Evolutionary conservation across 495 filamentous ascomycete genomes (phyloP).

Genomic region (Podospora bellae-mahoneyi): DNA sequence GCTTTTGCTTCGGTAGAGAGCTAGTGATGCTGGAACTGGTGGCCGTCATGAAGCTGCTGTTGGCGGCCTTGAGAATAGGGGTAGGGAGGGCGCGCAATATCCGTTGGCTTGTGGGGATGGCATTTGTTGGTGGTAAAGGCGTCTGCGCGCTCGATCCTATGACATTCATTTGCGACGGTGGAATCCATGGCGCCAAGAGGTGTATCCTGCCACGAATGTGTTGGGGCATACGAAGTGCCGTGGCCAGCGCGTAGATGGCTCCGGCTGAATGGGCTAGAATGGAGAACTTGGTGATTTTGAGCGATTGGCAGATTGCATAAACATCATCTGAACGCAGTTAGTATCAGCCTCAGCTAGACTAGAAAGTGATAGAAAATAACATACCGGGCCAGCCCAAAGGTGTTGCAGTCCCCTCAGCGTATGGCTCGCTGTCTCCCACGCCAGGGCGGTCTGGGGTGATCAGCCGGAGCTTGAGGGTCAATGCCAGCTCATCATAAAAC

Average conservation of each 20-base stretch:
- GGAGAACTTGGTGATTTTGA: conserved; percentile 94
- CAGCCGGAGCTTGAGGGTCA: conserved; percentile 80
- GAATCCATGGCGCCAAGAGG: conserved; percentile 95
- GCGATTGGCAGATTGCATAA: conserved; percentile 84
- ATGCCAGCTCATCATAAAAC: conserved; percentile 95
- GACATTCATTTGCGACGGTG: conserved; percentile 89
- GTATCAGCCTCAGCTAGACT: neutral
- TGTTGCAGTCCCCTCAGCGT: conserved; percentile 72
- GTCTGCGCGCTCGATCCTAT: conserved; percentile 68
- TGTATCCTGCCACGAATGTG: conserved; percentile 94
- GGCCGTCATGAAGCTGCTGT: conserved; percentile 89
- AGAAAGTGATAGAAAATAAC: conserved; percentile 34
- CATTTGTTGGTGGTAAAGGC: conserved; percentile 65
- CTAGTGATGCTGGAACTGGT: conserved; percentile 87
- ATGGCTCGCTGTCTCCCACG: conserved; percentile 85
- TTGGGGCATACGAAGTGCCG: conserved; percentile 91
- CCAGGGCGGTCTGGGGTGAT: conserved; percentile 94
- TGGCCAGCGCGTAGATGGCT: conserved; percentile 95
- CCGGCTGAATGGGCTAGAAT: conserved; percentile 97
- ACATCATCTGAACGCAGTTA: conserved; percentile 70
- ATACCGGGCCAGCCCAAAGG: conserved; percentile 92
- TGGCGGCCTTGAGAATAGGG: conserved; percentile 87
- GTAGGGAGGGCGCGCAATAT: conserved; percentile 90
- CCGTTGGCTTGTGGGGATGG: conserved; percentile 85
- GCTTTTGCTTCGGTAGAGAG: conserved; percentile 60